Evolutionary conservation across 306 rosid genomes (phyloP).

Genomic region (Mimosa pudica): DNA sequence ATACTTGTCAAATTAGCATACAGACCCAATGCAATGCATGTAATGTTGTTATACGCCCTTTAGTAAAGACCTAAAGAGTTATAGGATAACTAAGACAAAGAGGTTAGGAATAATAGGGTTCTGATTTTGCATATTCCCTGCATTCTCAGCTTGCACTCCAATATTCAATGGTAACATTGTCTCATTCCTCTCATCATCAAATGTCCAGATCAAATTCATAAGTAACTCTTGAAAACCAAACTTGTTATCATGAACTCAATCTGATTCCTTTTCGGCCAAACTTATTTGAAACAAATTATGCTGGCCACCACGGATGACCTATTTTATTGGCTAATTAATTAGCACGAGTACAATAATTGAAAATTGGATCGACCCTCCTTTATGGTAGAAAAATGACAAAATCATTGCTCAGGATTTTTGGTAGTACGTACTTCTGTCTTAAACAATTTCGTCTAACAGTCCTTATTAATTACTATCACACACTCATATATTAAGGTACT

Average conservation of each 20-base stretch:
- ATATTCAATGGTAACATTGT: not conserved
- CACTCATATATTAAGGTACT: not conserved
- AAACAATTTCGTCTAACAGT: not conserved
- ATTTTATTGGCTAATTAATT: not conserved
- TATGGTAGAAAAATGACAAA: not conserved
- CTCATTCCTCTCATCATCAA: not conserved
- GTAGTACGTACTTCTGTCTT: not conserved
- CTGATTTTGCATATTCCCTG: not conserved
- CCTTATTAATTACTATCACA: not conserved
- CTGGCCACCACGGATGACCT: not conserved
- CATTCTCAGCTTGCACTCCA: not conserved
- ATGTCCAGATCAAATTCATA: not conserved
- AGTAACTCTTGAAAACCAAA: not conserved
- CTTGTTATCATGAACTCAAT: not conserved
- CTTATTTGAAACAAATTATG: not conserved
- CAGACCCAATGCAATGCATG: slow-evolving; percentile 3
- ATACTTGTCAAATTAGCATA: not conserved
- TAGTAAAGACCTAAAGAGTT: slow-evolving; percentile 13
- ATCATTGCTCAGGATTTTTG: not conserved
- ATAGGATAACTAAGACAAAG: slow-evolving; percentile 18
- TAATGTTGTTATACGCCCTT: not conserved
- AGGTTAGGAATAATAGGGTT: not conserved
- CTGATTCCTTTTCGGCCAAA: not conserved
- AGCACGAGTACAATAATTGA: not conserved
- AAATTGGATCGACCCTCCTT: not conserved